Evolutionary conservation across 352 stramenopile genomes (phyloP).

Genomic region (Aphanomyces cochlioides): DNA sequence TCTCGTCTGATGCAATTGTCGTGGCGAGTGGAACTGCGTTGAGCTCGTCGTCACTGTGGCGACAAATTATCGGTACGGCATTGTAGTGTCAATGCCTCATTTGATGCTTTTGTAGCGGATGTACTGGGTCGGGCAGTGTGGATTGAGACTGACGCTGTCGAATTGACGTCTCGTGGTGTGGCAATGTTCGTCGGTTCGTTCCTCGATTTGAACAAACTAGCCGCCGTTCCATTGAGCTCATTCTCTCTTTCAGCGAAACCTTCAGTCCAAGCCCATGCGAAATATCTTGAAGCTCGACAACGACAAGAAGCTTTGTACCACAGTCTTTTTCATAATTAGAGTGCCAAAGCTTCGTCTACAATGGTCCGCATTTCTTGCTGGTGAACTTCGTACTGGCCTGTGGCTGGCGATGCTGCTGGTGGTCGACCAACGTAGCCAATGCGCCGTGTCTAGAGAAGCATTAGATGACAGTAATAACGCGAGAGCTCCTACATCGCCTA

Average conservation of each 20-base stretch:
- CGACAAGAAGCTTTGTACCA: constrained; percentile 69
- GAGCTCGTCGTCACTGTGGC: constrained; percentile 73
- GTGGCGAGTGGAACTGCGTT: constrained; percentile 80
- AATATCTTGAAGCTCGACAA: constrained; percentile 59
- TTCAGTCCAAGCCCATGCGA: constrained; percentile 47
- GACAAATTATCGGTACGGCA: constrained; percentile 64
- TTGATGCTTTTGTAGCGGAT: constrained; percentile 42
- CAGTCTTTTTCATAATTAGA: constrained; percentile 43
- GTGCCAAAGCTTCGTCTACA: constrained; percentile 78
- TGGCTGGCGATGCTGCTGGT: constrained; percentile 94
- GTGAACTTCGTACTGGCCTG: constrained; percentile 93
- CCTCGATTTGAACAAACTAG: constrained; percentile 52
- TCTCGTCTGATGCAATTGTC: constrained; percentile 49
- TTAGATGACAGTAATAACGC: not conserved
- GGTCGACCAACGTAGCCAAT: constrained; percentile 92
- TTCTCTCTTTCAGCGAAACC: constrained; percentile 41
- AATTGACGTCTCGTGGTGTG: constrained; percentile 83
- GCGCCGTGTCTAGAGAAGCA: constrained; percentile 9
- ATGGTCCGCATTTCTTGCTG: constrained; percentile 92
- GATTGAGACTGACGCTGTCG: constrained; percentile 52
- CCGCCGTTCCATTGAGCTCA: constrained; percentile 38
- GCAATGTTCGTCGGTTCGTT: constrained; percentile 66
- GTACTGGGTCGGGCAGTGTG: constrained; percentile 66
- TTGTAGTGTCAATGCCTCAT: not conserved
- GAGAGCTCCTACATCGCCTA: constrained; percentile 46